Base-by-base conservation (phyloP, 1,139 yeast species). In the Yamadazyma triangularis region DNA sequence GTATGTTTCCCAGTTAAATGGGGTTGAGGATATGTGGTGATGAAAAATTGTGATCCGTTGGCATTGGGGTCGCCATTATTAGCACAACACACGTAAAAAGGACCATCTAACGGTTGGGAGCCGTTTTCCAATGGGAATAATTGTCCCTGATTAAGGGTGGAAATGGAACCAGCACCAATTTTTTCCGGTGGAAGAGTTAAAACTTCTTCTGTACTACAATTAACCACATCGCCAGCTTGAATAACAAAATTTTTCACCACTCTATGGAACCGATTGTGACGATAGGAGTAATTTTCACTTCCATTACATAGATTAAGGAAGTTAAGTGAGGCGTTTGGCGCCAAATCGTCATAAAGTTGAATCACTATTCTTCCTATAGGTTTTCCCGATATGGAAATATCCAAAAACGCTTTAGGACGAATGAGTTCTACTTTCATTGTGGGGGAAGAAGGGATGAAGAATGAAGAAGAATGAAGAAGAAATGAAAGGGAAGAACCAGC, bases 21-120 rank as follows among this genome's bases (percentile, higher is more conserved):
- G 0, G 85, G 81, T 13, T 80, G 73, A 1, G 87, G 72, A 31
- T 66, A 70, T 0, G 89, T 79, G 4, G 86, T 77, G 29, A 88
- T 80, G 51, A 86, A 87, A 48, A 88, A 87, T 50, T 85, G 95
- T 0, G 89, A 77, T 9, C 78, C 72, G 44, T 84, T 84, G 5
- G 82, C 62, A 41, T 77, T 53, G 24, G 68, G 60, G 12, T 51
- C 46, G 9, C 20, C 20, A 24, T 66, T 59, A 46, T 83, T 84
- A 3, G 94, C 93, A 87, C 84, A 79, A 25, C 91, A 82, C 11
- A 82, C 51, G 30, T 62, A 53, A 45, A 74, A 73, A 6, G 79
- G 67, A 1, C 56, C 56, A 29, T 69, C 75, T 9, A 75, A 47
- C 2, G 66, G 53, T 12, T 60, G 68, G 1, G 53, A 63, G 13